phyloP scores from a whole-genome alignment of 1,139 yeast genomes.

The Meyerozyma athensensis region DNA sequence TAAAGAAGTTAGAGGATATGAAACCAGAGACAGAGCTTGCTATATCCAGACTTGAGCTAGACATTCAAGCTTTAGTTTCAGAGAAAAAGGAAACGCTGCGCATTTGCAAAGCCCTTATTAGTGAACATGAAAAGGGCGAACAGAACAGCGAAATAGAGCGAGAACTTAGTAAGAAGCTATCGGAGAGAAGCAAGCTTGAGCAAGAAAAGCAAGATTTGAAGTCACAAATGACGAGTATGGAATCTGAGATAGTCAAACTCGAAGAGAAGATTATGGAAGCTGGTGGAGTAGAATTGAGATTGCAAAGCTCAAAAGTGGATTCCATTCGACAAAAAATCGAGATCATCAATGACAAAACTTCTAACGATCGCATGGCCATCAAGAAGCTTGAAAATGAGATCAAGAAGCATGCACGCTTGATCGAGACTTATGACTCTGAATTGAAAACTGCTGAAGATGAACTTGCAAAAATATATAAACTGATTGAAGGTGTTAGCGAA shows the following conservation, averaged over 20 bases:
- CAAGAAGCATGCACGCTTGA: conserved; percentile 46
- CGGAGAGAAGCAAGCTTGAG: conserved; percentile 28
- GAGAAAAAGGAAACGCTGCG: conserved; percentile 41
- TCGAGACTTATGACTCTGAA: conserved; percentile 41
- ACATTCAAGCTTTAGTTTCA: conserved; percentile 54
- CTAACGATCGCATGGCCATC: conserved; percentile 54
- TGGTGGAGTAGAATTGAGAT: conserved; percentile 82
- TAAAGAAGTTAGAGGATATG: conserved; percentile 55
- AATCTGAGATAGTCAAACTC: conserved; percentile 50
- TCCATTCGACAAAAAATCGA: conserved; percentile 68
- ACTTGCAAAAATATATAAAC: conserved; percentile 21
- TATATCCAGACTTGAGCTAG: conserved; percentile 57
- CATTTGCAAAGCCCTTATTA: conserved; percentile 32
- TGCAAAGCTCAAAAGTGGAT: conserved; percentile 80
- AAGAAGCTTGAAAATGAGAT: conserved; percentile 67
- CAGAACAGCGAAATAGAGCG: conserved; percentile 22
- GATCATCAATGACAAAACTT: conserved; percentile 53
- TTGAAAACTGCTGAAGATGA: conserved; percentile 27
- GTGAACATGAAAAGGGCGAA: conserved; percentile 29
- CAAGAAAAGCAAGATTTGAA: conserved; percentile 42
- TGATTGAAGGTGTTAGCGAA: conserved; percentile 29
- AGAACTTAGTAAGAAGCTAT: conserved; percentile 37
- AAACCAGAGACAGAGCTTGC: conserved; percentile 68
- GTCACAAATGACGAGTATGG: conserved; percentile 54
- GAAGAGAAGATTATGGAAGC: conserved; percentile 83